phyloP scores from a whole-genome alignment of 306 rosid species.

The Prunus dulcis region DNA sequence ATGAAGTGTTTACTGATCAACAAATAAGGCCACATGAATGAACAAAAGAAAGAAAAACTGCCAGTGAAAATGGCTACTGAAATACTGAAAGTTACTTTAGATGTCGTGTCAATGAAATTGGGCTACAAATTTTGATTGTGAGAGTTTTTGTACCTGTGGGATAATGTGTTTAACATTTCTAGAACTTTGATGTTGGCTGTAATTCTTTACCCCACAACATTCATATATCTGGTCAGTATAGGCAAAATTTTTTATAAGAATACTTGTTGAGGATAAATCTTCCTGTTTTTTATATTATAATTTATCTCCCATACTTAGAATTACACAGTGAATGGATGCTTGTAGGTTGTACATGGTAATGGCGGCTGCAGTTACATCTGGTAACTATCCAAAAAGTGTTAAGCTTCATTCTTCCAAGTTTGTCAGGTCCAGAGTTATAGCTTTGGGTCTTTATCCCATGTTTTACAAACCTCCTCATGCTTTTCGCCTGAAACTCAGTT shows the following conservation, averaged over 20 bases:
- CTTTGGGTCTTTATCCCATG: slow-evolving; percentile 28
- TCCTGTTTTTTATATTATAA: too few species aligned
- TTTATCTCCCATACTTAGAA: background rate
- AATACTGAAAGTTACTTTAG: background rate
- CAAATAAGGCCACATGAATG: background rate
- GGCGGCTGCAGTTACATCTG: slow-evolving; percentile 28
- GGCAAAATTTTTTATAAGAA: background rate
- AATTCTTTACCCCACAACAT: background rate
- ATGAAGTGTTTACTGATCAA: background rate
- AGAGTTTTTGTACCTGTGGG: background rate
- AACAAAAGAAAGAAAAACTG: background rate
- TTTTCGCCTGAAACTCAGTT: slow-evolving; percentile 27
- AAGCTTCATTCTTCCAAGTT: slow-evolving; percentile 26
- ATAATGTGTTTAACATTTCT: background rate
- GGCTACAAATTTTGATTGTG: background rate
- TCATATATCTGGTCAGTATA: background rate
- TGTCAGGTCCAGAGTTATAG: slow-evolving; percentile 27
- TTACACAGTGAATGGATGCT: background rate
- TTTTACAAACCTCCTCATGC: slow-evolving; percentile 27
- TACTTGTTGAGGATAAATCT: background rate
- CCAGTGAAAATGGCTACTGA: background rate
- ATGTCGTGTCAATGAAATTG: background rate
- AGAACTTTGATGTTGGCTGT: background rate
- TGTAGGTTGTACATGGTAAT: slow-evolving; percentile 32
- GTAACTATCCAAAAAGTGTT: slow-evolving; percentile 28